These are phyloP conservation scores for Naganishia kalamii DNA, from an alignment of 768 basidiomycete species.

Conservation along the genomic window DNA sequence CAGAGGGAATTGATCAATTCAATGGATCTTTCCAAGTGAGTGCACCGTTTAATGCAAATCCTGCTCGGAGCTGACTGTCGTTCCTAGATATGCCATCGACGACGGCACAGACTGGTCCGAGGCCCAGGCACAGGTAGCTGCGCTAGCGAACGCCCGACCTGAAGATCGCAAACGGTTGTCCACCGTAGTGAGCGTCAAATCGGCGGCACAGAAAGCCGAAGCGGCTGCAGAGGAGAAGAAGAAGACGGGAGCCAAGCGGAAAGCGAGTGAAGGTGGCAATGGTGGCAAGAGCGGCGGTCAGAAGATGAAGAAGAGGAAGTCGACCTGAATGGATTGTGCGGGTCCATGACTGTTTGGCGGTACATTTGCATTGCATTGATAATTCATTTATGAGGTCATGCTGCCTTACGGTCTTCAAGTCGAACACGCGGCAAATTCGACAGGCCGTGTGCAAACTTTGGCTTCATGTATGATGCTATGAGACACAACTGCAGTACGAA, in stretches of 20 bases:
- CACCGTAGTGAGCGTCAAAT: conserved; percentile 72
- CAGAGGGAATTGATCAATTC: conserved; percentile 83
- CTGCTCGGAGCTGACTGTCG: not conserved
- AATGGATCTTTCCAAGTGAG: conserved; percentile 81
- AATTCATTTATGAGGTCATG: not conserved
- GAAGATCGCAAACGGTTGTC: conserved; percentile 52
- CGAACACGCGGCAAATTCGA: too few relatives aligned
- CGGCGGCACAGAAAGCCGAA: conserved; percentile 46
- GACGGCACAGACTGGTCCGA: conserved; percentile 66
- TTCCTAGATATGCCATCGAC: conserved; percentile 55
- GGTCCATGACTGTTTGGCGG: not conserved
- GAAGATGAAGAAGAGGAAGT: conserved; percentile 25
- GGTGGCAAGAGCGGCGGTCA: conserved; percentile 32
- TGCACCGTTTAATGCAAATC: conserved; percentile 21
- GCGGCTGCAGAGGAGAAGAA: conserved; percentile 55
- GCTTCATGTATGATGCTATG: too few relatives aligned
- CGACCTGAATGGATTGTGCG: not conserved
- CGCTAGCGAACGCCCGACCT: conserved; percentile 46
- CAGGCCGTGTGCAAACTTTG: too few relatives aligned
- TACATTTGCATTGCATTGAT: not conserved
- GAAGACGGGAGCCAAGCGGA: conserved; percentile 38
- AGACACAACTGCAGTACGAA: too few relatives aligned
- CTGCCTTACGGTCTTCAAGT: not conserved
- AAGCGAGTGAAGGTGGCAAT: conserved; percentile 38
- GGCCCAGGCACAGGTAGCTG: conserved; percentile 67